These are phyloP conservation scores for Carpinus fangiana DNA, from an alignment of 306 rosid species.

Conservation along the genomic window DNA sequence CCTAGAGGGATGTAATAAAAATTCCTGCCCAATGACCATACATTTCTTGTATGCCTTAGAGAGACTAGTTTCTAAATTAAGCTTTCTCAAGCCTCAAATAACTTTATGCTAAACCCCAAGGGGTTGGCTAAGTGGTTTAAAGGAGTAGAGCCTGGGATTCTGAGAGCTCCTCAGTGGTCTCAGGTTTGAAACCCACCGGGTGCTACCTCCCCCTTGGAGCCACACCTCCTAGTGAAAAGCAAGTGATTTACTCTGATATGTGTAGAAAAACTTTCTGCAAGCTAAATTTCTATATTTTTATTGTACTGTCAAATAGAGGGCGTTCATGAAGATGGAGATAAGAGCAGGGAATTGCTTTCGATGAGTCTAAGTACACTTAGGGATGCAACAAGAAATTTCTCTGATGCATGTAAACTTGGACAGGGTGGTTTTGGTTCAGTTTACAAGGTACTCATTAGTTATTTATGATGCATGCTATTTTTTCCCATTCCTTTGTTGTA, in stretches of 20 bases:
- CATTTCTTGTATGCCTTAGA: neutral
- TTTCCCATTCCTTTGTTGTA: neutral
- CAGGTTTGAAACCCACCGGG: too few species aligned
- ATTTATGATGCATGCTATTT: neutral
- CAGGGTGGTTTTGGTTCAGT: conserved; percentile 38
- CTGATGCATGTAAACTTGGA: conserved; percentile 28
- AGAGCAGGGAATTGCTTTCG: conserved; percentile 3
- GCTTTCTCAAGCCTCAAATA: too few species aligned
- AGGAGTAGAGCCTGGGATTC: too few species aligned
- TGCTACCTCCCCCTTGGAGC: too few species aligned
- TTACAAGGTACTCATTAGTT: neutral
- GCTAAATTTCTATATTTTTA: neutral
- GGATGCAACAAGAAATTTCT: conserved; percentile 36
- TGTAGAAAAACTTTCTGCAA: neutral
- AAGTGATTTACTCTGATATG: too few species aligned
- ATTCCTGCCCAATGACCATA: neutral
- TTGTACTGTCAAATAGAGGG: neutral
- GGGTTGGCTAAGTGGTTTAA: too few species aligned
- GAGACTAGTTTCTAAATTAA: neutral
- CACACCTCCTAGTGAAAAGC: too few species aligned
- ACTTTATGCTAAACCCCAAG: neutral
- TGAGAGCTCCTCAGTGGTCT: too few species aligned
- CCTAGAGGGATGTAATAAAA: neutral
- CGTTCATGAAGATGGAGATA: conserved; percentile 12
- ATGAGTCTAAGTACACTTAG: conserved; percentile 20